Conservation (phyloP, 805 yeast genomes). For the Saturnispora silvae region DNA sequence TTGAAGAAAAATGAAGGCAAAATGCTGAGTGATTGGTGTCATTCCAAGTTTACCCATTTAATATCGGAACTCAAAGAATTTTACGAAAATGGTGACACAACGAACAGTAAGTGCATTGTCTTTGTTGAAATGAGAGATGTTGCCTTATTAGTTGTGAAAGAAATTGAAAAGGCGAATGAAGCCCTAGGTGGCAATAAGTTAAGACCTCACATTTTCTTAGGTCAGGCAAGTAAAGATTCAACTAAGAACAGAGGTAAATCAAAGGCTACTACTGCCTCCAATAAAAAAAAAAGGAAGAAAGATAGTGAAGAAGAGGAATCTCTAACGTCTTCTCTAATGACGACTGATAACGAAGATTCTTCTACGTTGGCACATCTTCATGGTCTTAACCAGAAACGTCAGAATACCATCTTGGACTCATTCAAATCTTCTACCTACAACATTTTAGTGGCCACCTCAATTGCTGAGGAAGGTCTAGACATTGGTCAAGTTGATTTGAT, state of each 20-base stretch:
- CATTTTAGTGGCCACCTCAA: constrained; percentile 86
- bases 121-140: constrained; percentile 87
- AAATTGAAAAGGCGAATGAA: constrained; percentile 26
- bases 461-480: constrained; percentile 97
- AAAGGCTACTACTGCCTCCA: constrained; percentile 31
- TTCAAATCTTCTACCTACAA: constrained; percentile 69
- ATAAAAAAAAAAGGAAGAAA: constrained; percentile 23
- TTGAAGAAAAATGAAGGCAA: constrained; percentile 20
- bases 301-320: background rate
- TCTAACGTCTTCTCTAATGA: background rate
- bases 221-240: too few species aligned
- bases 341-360: constrained; percentile 24
- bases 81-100: constrained; percentile 21
- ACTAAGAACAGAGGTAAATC: constrained; percentile 60
- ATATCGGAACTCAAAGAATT: constrained; percentile 49
- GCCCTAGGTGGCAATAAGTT: constrained; percentile 14
- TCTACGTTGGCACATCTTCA: constrained; percentile 67
- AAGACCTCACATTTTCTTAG: constrained; percentile 81
- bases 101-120: constrained; percentile 47
- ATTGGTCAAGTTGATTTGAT: constrained; percentile 96
- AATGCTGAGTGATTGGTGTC: constrained; percentile 35
- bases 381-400: constrained; percentile 89
- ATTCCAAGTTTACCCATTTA: constrained; percentile 60
- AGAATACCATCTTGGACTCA: constrained; percentile 62
- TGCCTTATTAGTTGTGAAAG: constrained; percentile 75